Evolutionary conservation across 2,329 filamentous ascomycete species (phyloP).

Genomic region (Ophiocordyceps camponoti-leonardi): DNA sequence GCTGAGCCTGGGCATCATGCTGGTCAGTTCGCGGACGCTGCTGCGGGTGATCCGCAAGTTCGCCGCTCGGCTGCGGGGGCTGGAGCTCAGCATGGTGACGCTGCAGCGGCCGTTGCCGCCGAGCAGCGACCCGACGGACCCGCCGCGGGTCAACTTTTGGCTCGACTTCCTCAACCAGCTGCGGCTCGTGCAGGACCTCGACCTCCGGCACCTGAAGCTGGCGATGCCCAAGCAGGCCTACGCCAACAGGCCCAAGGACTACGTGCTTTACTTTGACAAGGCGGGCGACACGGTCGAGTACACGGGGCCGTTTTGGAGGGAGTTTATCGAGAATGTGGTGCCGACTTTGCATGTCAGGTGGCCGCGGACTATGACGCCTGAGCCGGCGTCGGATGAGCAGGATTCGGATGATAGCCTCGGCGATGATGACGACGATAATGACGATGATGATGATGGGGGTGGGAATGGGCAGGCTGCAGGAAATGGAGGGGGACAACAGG

Average conservation of each 20-base stretch:
- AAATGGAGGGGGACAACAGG: too few species aligned
- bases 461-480: background rate
- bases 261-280: conserved; percentile 4
- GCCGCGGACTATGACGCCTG: conserved; percentile 1
- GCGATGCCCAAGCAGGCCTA: conserved; percentile 12
- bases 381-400: conserved; percentile 3
- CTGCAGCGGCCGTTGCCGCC: conserved; percentile 7
- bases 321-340: conserved; percentile 15
- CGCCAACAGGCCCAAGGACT: conserved; percentile 2
- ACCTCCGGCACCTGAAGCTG: conserved; percentile 16
- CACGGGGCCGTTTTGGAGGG: conserved; percentile 17
- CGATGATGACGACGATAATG: background rate
- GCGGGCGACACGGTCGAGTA: conserved; percentile 7
- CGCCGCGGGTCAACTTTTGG: conserved; percentile 18
- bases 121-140: background rate
- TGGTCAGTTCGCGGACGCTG: conserved; percentile 12
- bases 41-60: conserved; percentile 22
- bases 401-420: background rate
- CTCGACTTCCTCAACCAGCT: conserved; percentile 18
- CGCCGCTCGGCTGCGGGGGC: conserved; percentile 20
- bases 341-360: conserved; percentile 5
- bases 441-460: background rate
- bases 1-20: conserved; percentile 26
- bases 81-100: conserved; percentile 28
- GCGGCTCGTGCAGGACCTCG: conserved; percentile 11